phyloP scores from a whole-genome alignment of 2,329 filamentous ascomycete genomes.

The Pseudovirgaria hyperparasitica region DNA sequence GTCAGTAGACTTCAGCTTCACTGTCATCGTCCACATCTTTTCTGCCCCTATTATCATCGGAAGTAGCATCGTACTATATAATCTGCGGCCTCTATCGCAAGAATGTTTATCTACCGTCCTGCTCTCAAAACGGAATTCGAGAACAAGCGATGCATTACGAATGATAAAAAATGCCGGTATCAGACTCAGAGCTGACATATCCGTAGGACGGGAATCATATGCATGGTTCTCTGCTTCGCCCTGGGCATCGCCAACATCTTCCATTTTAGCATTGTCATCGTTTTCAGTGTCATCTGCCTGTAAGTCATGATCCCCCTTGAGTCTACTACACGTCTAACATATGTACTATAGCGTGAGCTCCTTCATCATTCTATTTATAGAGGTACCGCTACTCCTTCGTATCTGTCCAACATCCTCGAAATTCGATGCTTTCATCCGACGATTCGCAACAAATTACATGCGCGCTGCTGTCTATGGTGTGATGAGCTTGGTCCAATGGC shows the following conservation, averaged over 20 bases:
- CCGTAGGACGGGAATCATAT: conserved; percentile 42
- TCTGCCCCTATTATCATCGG: not conserved
- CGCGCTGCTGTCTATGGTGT: conserved; percentile 73
- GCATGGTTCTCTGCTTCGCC: conserved; percentile 53
- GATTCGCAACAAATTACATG: conserved; percentile 93
- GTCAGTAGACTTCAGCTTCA: conserved; percentile 29
- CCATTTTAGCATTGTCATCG: conserved; percentile 45
- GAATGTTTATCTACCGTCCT: not conserved
- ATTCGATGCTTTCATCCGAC: conserved; percentile 83
- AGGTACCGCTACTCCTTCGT: conserved; percentile 87
- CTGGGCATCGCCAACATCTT: conserved; percentile 59
- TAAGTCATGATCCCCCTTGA: conserved; percentile 14
- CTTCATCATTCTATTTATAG: conserved; percentile 39
- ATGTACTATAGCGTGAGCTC: conserved; percentile 28
- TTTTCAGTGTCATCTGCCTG: conserved; percentile 45
- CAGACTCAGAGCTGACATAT: conserved; percentile 9
- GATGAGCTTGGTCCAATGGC: conserved; percentile 76
- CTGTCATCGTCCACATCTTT: conserved; percentile 1
- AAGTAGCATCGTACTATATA: not conserved
- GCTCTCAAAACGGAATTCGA: not conserved
- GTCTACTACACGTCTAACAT: not conserved
- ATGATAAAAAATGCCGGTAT: conserved; percentile 1
- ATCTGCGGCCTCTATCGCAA: not conserved
- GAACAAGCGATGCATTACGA: not conserved
- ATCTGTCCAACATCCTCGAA: conserved; percentile 89